Percentiles rank a stretch among this genome's conserved stretches.
Conservation (phyloP, 192 early-diverging fungal species). For the Piromyces finnis region DNA sequence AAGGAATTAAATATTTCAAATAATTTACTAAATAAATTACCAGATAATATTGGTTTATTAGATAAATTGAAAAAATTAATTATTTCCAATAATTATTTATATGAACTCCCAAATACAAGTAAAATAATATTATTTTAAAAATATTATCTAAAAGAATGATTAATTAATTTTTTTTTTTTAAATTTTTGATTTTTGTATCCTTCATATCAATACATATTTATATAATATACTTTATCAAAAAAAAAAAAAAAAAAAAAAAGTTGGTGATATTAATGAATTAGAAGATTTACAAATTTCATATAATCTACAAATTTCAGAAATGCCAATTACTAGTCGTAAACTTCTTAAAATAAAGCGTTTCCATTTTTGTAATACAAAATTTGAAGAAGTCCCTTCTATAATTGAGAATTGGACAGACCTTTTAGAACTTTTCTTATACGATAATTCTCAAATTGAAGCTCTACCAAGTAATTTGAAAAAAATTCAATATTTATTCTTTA, state of each 20-base stretch:
- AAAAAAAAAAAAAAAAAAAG: neutral
- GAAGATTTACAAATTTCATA: neutral
- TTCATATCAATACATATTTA: too few relatives aligned
- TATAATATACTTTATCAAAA: too few relatives aligned
- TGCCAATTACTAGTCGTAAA: neutral
- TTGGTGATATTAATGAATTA: neutral
- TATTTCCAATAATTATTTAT: neutral
- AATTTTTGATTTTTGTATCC: too few relatives aligned
- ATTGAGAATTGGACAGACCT: slow-evolving; percentile 1
- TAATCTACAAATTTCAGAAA: neutral
- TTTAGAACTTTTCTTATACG: slow-evolving; percentile 1
- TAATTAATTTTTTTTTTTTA: too few relatives aligned
- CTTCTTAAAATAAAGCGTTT: neutral
- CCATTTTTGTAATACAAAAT: slow-evolving; percentile 1
- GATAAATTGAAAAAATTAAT: neutral
- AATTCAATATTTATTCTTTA: neutral
- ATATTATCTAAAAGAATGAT: too few relatives aligned
- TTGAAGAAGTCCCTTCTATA: neutral
- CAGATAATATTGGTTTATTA: slow-evolving; percentile 4
- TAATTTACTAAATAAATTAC: slow-evolving; percentile 1
- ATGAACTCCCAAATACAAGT: neutral
- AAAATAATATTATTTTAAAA: neutral
- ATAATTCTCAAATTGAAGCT: slow-evolving; percentile 4
- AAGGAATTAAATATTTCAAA: slow-evolving; percentile 1
- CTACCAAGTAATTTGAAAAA: neutral